Base-by-base conservation (phyloP, 441 rosid species). In the Iberis amara region DNA sequence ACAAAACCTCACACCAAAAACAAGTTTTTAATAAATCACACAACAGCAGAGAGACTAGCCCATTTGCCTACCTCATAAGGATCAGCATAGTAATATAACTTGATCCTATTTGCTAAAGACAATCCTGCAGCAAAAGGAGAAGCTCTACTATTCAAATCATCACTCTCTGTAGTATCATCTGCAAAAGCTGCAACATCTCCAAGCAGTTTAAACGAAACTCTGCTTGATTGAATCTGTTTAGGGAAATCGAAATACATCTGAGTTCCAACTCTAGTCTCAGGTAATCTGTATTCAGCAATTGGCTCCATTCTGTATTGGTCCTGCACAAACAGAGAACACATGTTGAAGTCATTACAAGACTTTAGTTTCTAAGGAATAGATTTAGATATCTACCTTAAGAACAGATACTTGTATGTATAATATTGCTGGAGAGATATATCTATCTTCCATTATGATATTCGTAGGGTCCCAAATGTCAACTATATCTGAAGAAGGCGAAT, bases 21-120 rank as follows among this genome's bases (percentile, higher is more conserved):
- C 32, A 24, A 43, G 63, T 49, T 51, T 43, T 83, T 76, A 92
- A 42, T n/a, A n/a, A n/a, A n/a, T n/a, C n/a, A n/a, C n/a, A n/a
- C n/a, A n/a, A 73, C 74, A 35, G 71, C 69, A 0, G 96, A 80
- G 47, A 89, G 91, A 51, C 81, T 84, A 44, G 88, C 92, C 99
- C 99, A 92, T 72, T 82, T 92, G 48, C 96, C 98, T 10, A 84
- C 78, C 45, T 92, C 97, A 18, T 75, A 73, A 18, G 94, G 90
- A 75, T 92, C 89, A 1, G 81, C 86, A 42, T 72, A 79, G 71
- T 92, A 78, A 63, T 80, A 84, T 21, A 84, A 65, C 78, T 89
- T 89, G 31, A 86, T 65, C 72, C 92, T 77, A 53, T 58, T 86
- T 11, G 79, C 65, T 60, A 89, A 69, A 6, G 99, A 84, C 59